A percentile compares a stretch with the other conserved stretches of the same genome.
Evolutionary conservation across 1,284 basidiomycete species (phyloP).

Genomic region (Cutaneotrichosporon sp.): DNA sequence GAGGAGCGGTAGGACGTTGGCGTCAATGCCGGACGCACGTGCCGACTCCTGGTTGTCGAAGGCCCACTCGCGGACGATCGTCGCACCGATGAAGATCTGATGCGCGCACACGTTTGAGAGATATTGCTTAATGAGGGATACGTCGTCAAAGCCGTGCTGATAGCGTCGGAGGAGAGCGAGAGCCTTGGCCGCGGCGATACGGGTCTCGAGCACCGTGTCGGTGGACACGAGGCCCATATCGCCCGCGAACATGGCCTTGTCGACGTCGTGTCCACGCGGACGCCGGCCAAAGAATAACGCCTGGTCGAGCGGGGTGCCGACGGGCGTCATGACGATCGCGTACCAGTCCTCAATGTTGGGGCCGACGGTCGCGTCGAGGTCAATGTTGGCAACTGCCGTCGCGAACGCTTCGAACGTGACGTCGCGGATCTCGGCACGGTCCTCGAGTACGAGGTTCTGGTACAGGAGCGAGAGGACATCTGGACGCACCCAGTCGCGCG

Average conservation of each 20-base stretch:
- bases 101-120: conserved; percentile 85
- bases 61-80: conserved; percentile 93
- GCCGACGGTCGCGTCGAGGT: conserved; percentile 31
- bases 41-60: conserved; percentile 57
- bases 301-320: conserved; percentile 76
- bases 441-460: conserved; percentile 93
- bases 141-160: conserved; percentile 29
- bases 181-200: conserved; percentile 77
- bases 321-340: conserved; percentile 82
- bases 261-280: conserved; percentile 76
- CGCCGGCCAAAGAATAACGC: conserved; percentile 62
- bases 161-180: conserved; percentile 59
- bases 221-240: conserved; percentile 80
- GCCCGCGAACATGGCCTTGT: conserved; percentile 92
- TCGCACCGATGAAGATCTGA: conserved; percentile 79
- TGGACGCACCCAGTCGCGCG: conserved; percentile 75
- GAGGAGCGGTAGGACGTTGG: conserved; percentile 68
- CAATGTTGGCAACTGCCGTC: conserved; percentile 63
- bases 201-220: conserved; percentile 77
- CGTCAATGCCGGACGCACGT: conserved; percentile 59
- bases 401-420: conserved; percentile 75
- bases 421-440: conserved; percentile 79
- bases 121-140: conserved; percentile 72
- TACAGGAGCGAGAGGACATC: conserved; percentile 81
- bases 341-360: conserved; percentile 65